Base-by-base conservation (phyloP, 2,329 filamentous ascomycete genomes). In the Moelleriella libera region DNA sequence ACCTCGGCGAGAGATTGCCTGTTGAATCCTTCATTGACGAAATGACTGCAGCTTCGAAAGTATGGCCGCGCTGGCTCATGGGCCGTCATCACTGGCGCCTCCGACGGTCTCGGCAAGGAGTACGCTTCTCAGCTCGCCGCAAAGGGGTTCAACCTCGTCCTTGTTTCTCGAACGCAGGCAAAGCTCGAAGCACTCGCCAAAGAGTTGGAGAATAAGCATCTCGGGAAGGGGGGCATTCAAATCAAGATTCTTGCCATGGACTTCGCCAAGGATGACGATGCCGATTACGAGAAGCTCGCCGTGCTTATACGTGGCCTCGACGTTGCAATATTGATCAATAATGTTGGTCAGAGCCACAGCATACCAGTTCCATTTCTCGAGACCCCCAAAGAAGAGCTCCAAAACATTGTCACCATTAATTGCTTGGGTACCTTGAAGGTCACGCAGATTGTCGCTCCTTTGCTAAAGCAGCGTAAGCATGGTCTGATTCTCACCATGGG, bases 401-500 rank as follows among this genome's bases (percentile, higher is more conserved):
- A 83, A 58, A 81, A 86, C 61, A 98, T 98, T 59, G 82, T 98
- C 66, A 89, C 82, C 46, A 89, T 98, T 75, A 98, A 98, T 70
- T 96, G 90, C 68, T 71, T 85, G 52, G 90, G 84, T 42, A 98
- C 92, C 0, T 76, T 98, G 37, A 85, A 86, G 60, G 82, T 89
- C 46, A 98, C 92, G 0, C 82, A 90, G 62, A 73, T 90, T 45
- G 74, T 98, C 41, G 83, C 85, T 0, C 89, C 92, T 0, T 80
- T 85, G 50, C 88, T 98, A 80, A 77, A 85, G 50, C 74, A 83
- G 62, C 84, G 89, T 58, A 88, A 85, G 68, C 80, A 82, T 49
- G 92, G 94, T 29, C 74, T 98, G 37, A 88, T 98, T 59, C 72
- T 98, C 48, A 98, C 90, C 49, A 96, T 98, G 89, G 92, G 90